Base-by-base conservation (phyloP, 2,329 filamentous ascomycete genomes). In the Penicillium decumbens region DNA sequence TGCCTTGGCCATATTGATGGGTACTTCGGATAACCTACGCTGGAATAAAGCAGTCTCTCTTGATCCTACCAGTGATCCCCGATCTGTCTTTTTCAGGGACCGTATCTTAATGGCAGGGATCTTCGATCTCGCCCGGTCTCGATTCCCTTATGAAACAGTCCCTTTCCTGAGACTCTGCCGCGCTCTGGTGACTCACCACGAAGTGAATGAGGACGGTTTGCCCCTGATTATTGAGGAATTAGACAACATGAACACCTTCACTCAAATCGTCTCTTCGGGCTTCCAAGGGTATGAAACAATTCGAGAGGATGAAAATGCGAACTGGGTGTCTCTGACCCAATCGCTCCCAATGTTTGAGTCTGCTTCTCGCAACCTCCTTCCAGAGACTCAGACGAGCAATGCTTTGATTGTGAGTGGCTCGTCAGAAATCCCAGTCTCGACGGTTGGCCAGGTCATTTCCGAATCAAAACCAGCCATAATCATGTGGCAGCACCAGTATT, bases 131-230 rank as follows among this genome's bases (percentile, higher is more conserved):
- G 83, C 91, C 6, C 79, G 85, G 38, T 80, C 81, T 52, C 84
- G 92, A 47, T 96, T 90, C 64, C 92, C 92, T 0, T 92, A 88
- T 67, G 92, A 96, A 70, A 84, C 88, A 41, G 70, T 84, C 2
- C 89, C 91, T 0, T 89, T 95, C 60, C 72, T 95, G 52, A 82
- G 80, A 45, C 73, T 95, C 33, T 86, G 83, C 64, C 83, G 83
- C 47, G 81, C 80, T 33, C 72, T 95, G 13, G 80, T 79, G 6
- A 70, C 71, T 50, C 74, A 70, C 20, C 68, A 74, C 30, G 63
- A 72, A 27, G 65, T 74, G 20, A 71, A 71, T 41, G 68, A 72
- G 15, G 74, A 76, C 41, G 72, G 82, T 54, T 54, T 78, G 63
- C 68, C 75, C 59, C 58, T 77, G 37, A 77, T 90, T 8, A 70